Base-by-base conservation (phyloP, 768 basidiomycete species). In the Lepiota venenata region DNA sequence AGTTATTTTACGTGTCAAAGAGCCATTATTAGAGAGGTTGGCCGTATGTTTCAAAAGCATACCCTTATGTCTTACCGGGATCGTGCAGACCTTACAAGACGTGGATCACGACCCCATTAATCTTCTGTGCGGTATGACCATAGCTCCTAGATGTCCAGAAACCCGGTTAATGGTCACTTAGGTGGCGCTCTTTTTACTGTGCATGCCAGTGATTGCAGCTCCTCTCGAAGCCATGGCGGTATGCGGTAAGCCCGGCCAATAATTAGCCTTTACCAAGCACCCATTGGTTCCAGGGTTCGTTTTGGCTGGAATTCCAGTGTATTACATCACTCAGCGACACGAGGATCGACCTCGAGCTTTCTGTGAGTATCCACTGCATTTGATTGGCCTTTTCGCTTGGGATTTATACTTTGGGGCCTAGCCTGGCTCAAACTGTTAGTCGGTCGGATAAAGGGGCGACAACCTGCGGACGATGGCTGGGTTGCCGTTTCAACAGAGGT, bases 201-300 rank as follows among this genome's bases (percentile, higher is more conserved):
- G 87, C 62, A 96, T 99, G 92, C 94, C 95, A 1, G 77, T 96
- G 47, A 87, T 95, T 53, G 96, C 96, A 2, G 94, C 95, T 18
- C 96, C 96, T 6, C 72, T 86, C 12, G 88, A 96, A 66, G 93
- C 95, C 0, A 67, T 91, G 5, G 85, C 93, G 7, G 95, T 93
- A 5, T 76, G 97, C 52, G 87, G 93, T 94, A 61, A 54, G 81
- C 72, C 18, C 36, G 14, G 14, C 29, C 18, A 12, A 37, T 36
- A 4, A 25, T 39, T 25, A 47, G 12, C 35, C 15, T 43, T 45
- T 20, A 16, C 36, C 21, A 57, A 41, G 40, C 52, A 37, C 44
- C 37, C 14, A 45, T 46, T 15, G 46, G 56, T 47, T 22, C 42
- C 61, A 93, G 91, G 79, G 2, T 94, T 94, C 60, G 83, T 94